Base-by-base conservation (phyloP, 2,329 filamentous ascomycete genomes). In the Parafenestella ontariensis region DNA sequence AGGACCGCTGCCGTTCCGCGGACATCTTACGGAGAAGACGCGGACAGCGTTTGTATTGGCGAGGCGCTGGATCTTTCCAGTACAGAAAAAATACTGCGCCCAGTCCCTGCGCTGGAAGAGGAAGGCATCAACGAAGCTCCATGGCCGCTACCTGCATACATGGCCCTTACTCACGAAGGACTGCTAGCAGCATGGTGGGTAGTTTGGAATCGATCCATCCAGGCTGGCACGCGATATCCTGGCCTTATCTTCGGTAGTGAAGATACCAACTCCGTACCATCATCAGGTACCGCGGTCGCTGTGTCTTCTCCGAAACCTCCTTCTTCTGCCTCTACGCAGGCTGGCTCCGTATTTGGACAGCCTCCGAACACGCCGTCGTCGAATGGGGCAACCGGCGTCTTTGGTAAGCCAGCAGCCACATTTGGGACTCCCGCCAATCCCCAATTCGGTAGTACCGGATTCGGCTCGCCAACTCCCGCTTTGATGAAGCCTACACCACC, bases 161-260 rank as follows among this genome's bases (percentile, higher is more conserved):
- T 95, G 82, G 83, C 92, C 26, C 80, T 99, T 15, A 98, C 96
- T 56, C 89, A 96, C 62, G 91, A 97, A 68, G 95, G 95, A 60
- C 79, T 96, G 9, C 80, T 99, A 15, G 87, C 86, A 41, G 84
- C 87, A 11, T 99, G 94, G 92, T 97, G 94, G 91, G 78, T 98
- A 39, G 85, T 98, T 18, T 97, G 97, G 77, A 86, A 89, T 31
- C 92, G 96, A 37, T 92, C 94, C 1, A 87, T 99, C 57, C 86
- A 88, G 54, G 81, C 88, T 64, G 88, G 88, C 3, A 86, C 85
- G 6, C 85, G 86, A 0, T 98, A 92, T 73, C 84, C 89, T 36
- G 90, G 89, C 4, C 80, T 97, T 59, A 79, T 82, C 36, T 79
- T 77, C 40, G 79, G 79, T 28, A 78, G 42, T 15, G 46, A 63